phyloP scores from a whole-genome alignment of 805 yeast genomes.

The Candida michaelii region DNA sequence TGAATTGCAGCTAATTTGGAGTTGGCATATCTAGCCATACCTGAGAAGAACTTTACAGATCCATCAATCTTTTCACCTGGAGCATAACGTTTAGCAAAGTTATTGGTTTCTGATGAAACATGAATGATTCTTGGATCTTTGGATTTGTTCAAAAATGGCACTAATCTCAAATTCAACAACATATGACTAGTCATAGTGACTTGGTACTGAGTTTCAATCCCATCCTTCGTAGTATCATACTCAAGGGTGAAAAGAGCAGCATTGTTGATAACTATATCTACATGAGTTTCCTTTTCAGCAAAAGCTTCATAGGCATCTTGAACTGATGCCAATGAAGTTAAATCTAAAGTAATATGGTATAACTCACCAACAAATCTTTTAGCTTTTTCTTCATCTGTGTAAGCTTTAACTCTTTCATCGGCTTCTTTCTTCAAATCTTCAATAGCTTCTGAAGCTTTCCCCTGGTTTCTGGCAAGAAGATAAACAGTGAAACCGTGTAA shows the following conservation, averaged over 20 bases:
- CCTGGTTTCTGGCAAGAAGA: constrained; percentile 35
- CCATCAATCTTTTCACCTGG: constrained; percentile 24
- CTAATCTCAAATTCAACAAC: constrained; percentile 28
- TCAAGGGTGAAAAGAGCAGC: constrained; percentile 44
- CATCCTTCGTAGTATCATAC: constrained; percentile 33
- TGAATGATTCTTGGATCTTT: constrained; percentile 30
- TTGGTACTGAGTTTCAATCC: constrained; percentile 41
- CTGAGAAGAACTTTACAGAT: constrained; percentile 23
- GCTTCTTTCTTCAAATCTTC: constrained; percentile 35
- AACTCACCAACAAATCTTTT: constrained; percentile 49
- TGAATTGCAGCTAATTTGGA: constrained; percentile 38
- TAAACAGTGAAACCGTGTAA: constrained; percentile 41
- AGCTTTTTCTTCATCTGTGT: constrained; percentile 7
- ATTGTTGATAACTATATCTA: constrained; percentile 38
- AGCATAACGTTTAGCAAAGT: constrained; percentile 19
- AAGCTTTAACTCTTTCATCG: constrained; percentile 17
- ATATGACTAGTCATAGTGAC: constrained; percentile 38
- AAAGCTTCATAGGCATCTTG: constrained; percentile 27
- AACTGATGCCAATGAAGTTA: constrained; percentile 39
- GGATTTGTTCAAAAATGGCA: constrained; percentile 25
- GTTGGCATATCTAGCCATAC: constrained; percentile 36
- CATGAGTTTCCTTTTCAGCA: constrained; percentile 21
- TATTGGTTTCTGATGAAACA: constrained; percentile 35
- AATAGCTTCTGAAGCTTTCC: constrained; percentile 31
- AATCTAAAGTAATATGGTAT: constrained; percentile 53